Evolutionary conservation across 345 rosid species (phyloP), one percentile per base, ranked within the genome.

Genomic region (Moricandia moricandioides): DNA sequence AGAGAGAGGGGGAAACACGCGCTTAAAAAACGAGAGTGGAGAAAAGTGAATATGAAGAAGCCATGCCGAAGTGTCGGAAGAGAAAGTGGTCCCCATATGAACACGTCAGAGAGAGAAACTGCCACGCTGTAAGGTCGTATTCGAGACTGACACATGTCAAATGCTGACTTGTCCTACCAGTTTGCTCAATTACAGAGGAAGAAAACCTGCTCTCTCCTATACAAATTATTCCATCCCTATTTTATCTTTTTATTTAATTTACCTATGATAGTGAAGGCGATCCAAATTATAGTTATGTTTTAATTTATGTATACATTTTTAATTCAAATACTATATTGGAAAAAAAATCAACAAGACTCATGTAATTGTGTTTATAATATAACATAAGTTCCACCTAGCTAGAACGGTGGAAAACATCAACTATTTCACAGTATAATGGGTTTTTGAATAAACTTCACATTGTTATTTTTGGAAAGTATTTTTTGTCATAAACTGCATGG

Each of bases 1-100:
- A 43, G 14, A 60, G 73, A 60, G 58, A 39, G 61, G 58, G 65
- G 0, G 12, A n/a, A 1, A 29, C 69, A 72, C 73, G 58, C 77
- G 73, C 69, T 26, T 29, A 0, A 0, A 2, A 55, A 6, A 62
- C 2, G 75, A 62, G 65, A 62, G 21, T 70, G 71, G 64, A 33
- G 54, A 33, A 56, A 65, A 40, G 30, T 7, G 12, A 70, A 40
- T 6, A 61, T n/a, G 24, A 65, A 31, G 18, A 8, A 39, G 58
- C 64, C 73, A 78, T 78, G 81, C 81, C 81, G 73, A 66, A 59
- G 73, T 78, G 81, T 78, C 81, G 81, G 76, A 71, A 51, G 67
- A 66, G 51, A 60, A 30, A 60, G 77, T 78, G 81, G 81, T 78
- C 81, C 81, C 73, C 47, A 71, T 0, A 0, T 10, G 1, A 63